These are phyloP conservation scores for Macrophomina phaseolina DNA, from an alignment of 2,329 filamentous ascomycete species.

Conservation along the genomic window DNA sequence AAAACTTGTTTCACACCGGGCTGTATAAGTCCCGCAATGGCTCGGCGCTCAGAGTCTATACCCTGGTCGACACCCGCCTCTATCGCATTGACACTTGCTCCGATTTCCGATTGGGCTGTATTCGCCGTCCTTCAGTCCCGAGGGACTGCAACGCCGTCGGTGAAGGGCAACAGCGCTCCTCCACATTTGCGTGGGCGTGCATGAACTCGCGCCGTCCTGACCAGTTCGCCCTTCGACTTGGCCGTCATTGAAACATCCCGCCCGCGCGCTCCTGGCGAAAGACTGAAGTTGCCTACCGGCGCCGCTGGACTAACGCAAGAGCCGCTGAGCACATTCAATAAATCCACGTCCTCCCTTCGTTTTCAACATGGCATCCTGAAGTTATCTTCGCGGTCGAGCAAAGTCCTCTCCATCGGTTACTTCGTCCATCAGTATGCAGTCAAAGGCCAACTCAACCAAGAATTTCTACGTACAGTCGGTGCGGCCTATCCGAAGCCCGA, in stretches of 20 bases:
- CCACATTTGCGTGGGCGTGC: background rate
- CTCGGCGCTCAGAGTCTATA: background rate
- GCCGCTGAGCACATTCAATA: background rate
- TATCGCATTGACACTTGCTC: background rate
- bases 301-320: background rate
- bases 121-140: background rate
- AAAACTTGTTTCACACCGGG: constrained; percentile 5
- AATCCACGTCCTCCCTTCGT: background rate
- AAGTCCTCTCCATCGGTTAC: background rate
- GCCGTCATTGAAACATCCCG: background rate
- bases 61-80: background rate
- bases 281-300: background rate
- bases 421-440: background rate
- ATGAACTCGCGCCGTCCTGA: background rate
- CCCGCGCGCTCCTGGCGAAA: background rate
- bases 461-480: constrained; percentile 19
- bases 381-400: no score
- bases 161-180: background rate
- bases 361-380: background rate
- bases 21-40: background rate
- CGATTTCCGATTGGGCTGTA: background rate
- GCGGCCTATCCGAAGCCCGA: background rate
- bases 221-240: background rate
- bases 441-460: constrained; percentile 3
- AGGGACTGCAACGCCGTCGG: background rate